A percentile compares a stretch with the other conserved stretches of the same genome.
Conservation (phyloP, 139 green algal genomes). For the Chlamydomonas sp. region DNA sequence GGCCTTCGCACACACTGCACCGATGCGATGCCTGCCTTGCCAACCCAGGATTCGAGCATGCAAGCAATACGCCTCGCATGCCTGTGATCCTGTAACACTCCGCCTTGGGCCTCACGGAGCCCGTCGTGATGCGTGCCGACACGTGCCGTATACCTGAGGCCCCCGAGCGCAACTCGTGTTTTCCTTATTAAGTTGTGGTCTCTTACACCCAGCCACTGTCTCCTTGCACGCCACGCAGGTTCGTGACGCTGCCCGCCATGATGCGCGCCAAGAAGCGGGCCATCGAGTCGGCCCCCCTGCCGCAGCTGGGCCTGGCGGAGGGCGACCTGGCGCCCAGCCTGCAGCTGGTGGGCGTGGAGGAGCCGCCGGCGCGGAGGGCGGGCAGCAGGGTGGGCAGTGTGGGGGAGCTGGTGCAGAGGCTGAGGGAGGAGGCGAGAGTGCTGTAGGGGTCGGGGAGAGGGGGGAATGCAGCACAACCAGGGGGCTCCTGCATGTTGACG, state of each 20-base stretch:
- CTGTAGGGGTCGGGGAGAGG: conserved; percentile 47
- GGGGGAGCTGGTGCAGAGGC: conserved; percentile 83
- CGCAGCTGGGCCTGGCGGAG: conserved; percentile 65
- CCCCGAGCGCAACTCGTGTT: too few species aligned
- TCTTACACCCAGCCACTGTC: neutral
- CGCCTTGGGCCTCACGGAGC: too few species aligned
- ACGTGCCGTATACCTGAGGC: too few species aligned
- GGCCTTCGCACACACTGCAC: too few species aligned
- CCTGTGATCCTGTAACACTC: too few species aligned
- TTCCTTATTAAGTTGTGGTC: neutral
- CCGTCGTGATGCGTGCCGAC: too few species aligned
- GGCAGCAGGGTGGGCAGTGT: conserved; percentile 69
- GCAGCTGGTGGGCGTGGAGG: conserved; percentile 62
- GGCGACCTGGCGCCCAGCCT: neutral
- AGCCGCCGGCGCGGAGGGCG: conserved; percentile 72
- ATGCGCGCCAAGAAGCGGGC: conserved; percentile 95
- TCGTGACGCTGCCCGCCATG: conserved; percentile 92
- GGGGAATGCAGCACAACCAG: too few species aligned
- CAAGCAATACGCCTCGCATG: too few species aligned
- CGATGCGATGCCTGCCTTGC: too few species aligned
- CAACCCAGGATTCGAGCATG: too few species aligned
- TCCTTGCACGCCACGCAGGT: conserved; percentile 54
- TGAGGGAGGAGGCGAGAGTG: conserved; percentile 80
- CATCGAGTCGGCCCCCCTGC: conserved; percentile 67
- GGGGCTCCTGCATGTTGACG: too few species aligned